phyloP scores from a whole-genome alignment of 495 filamentous ascomycete species.

The Lophiotrema nucula region DNA sequence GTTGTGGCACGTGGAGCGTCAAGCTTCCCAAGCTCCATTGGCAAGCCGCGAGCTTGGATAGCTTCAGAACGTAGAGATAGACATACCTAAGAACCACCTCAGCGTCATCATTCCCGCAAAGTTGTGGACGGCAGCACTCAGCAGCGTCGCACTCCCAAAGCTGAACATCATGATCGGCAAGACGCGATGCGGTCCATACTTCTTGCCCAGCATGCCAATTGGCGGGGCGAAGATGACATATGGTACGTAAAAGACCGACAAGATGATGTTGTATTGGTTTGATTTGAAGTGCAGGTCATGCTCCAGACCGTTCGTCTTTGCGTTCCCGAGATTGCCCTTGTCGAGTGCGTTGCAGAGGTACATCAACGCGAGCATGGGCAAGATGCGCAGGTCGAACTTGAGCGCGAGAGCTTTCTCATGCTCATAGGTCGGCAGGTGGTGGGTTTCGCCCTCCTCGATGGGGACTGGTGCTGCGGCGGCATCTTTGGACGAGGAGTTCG shows the following conservation, averaged over 20 bases:
- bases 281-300: slow-evolving; percentile 50
- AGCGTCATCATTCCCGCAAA: slow-evolving; percentile 65
- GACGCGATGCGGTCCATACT: slow-evolving; percentile 61
- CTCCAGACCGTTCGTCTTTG: slow-evolving; percentile 62
- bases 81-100: slow-evolving; percentile 34
- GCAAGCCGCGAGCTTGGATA: slow-evolving; percentile 1
- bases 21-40: slow-evolving; percentile 17
- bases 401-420: slow-evolving; percentile 34
- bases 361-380: slow-evolving; percentile 44
- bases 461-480: not conserved
- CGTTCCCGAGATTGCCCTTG: slow-evolving; percentile 53
- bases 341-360: slow-evolving; percentile 46
- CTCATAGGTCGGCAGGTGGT: slow-evolving; percentile 32
- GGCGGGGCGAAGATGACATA: slow-evolving; percentile 69
- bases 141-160: slow-evolving; percentile 60
- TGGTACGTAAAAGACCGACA: slow-evolving; percentile 76
- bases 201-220: slow-evolving; percentile 67
- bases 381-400: slow-evolving; percentile 43
- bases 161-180: slow-evolving; percentile 67
- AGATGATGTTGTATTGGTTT: slow-evolving; percentile 68
- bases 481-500: slow-evolving; percentile 24
- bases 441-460: slow-evolving; percentile 9
- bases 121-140: slow-evolving; percentile 56
- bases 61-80: not conserved
- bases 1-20: not conserved